phyloP scores from a whole-genome alignment of 2,329 filamentous ascomycete species.

The Saccharata proteae region DNA sequence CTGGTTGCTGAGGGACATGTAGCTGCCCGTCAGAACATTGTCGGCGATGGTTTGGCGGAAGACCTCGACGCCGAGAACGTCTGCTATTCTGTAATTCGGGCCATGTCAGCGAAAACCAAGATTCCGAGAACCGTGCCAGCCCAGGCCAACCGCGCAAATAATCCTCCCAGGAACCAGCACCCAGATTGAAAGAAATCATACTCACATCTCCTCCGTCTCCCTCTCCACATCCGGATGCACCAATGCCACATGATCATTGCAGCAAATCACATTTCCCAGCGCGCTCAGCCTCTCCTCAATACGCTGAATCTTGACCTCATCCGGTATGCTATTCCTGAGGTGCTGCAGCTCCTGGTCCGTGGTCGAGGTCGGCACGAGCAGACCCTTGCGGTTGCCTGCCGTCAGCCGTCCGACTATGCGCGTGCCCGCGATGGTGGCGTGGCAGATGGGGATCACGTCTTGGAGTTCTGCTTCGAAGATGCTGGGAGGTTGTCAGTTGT shows the following conservation, averaged over 20 bases:
- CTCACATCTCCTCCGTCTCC: conserved; percentile 85
- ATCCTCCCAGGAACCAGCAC: not conserved
- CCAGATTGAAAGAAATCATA: not conserved
- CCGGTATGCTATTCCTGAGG: conserved; percentile 86
- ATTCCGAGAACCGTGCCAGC: not conserved
- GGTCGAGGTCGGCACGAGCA: conserved; percentile 89
- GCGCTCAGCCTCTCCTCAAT: conserved; percentile 96
- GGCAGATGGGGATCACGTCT: conserved; percentile 93
- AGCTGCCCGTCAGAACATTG: conserved; percentile 90
- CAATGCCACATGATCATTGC: conserved; percentile 92
- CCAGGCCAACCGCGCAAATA: not conserved
- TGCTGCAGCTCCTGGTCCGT: conserved; percentile 98
- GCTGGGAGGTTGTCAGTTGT: conserved; percentile 42
- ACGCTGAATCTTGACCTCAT: conserved; percentile 84
- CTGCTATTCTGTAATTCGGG: conserved; percentile 56
- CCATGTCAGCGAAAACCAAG: not conserved
- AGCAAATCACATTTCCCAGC: conserved; percentile 91
- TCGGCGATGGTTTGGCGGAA: conserved; percentile 93
- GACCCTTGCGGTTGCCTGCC: conserved; percentile 90
- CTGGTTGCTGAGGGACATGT: conserved; percentile 94
- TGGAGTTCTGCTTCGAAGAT: conserved; percentile 96
- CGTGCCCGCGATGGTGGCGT: conserved; percentile 94
- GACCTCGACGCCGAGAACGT: conserved; percentile 79
- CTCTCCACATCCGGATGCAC: conserved; percentile 94
- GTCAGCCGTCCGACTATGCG: conserved; percentile 93